Evolutionary conservation across 257 asterid species (phyloP), one percentile per base, ranked within the genome.

Genomic region (Jasminum sambac): DNA sequence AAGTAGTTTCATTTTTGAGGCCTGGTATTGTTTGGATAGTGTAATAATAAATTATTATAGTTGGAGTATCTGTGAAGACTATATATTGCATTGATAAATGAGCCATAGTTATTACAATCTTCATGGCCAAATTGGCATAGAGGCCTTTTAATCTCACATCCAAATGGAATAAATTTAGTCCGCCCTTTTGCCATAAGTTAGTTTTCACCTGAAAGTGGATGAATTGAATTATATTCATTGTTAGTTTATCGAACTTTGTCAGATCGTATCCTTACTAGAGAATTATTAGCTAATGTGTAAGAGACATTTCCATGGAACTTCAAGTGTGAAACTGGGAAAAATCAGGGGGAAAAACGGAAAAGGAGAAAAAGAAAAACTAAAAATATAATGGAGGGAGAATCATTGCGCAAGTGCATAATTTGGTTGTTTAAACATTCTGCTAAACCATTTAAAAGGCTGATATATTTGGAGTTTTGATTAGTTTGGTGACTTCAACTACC

Each of bases 401-500:
- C 11, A 24, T 38, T 39, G 36, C 64, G 25, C 23, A 8, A 9
- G 66, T 63, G 14, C 9, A 19, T 41, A 3, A 42, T 71, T 65
- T 38, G 23, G 17, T 66, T 74, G 61, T 23, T 71, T 44, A 9
- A 44, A 63, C 46, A 44, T 58, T 64, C 40, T 44, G 73, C 68
- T 17, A 77, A 64, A 67, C 68, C 38, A 66, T 63, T 73, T 71
- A 66, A 42, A 73, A 38, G 82, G 83, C 80, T 72, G 71, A 75
- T 83, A 26, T n/a, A 74, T 78, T 70, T 81, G 80, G 77, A 74
- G 78, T 74, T 79, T 72, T 79, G 81, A 80, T 81, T 89, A 78
- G 85, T 87, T 75, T 75, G 83, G 78, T 84, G 88, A 82, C 78
- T 88, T 78, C 76, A 79, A 79, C 86, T 83, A 75, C 79, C 74